Evolutionary conservation across 2,329 filamentous ascomycete species (phyloP).

Genomic region (Aureobasidium sp.): DNA sequence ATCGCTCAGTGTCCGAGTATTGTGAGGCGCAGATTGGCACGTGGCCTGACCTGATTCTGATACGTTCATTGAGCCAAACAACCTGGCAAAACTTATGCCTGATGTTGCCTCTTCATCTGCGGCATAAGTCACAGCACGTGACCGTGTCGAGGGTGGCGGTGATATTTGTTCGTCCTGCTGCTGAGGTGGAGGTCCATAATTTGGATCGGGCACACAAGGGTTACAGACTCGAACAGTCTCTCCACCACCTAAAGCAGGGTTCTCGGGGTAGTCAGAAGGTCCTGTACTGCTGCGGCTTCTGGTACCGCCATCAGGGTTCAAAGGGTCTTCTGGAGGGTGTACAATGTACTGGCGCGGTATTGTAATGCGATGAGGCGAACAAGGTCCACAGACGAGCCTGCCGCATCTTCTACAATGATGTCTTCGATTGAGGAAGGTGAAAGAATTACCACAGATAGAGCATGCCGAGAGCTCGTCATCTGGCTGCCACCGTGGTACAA

Average conservation of each 20-base stretch:
- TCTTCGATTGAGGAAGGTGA: constrained; percentile 79
- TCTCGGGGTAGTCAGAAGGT: constrained; percentile 26
- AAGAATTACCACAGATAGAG: constrained; percentile 73
- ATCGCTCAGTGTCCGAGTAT: constrained; percentile 3
- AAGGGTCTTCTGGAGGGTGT: constrained; percentile 52
- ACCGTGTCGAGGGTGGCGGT: constrained; percentile 13
- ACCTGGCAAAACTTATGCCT: constrained; percentile 9
- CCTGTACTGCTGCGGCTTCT: constrained; percentile 32
- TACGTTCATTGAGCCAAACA: constrained; percentile 1
- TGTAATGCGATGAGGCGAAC: constrained; percentile 89
- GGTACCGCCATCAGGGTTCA: constrained; percentile 30
- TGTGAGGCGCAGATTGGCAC: constrained; percentile 8
- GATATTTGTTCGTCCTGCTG: constrained; percentile 13
- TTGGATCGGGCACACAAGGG: constrained; percentile 61
- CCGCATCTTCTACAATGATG: constrained; percentile 97
- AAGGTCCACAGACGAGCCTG: constrained; percentile 79
- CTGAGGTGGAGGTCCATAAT: constrained; percentile 17
- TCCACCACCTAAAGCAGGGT: constrained; percentile 53
- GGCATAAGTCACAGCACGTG: constrained; percentile 17
- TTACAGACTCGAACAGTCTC: constrained; percentile 65
- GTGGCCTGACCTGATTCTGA: not conserved
- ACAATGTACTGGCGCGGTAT: constrained; percentile 93
- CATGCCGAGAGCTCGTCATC: constrained; percentile 76
- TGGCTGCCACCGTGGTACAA: constrained; percentile 77
- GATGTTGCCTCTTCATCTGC: not conserved